These are phyloP conservation scores for Aspergillus indologenus DNA, from an alignment of 495 filamentous ascomycete species.

Conservation along the genomic window DNA sequence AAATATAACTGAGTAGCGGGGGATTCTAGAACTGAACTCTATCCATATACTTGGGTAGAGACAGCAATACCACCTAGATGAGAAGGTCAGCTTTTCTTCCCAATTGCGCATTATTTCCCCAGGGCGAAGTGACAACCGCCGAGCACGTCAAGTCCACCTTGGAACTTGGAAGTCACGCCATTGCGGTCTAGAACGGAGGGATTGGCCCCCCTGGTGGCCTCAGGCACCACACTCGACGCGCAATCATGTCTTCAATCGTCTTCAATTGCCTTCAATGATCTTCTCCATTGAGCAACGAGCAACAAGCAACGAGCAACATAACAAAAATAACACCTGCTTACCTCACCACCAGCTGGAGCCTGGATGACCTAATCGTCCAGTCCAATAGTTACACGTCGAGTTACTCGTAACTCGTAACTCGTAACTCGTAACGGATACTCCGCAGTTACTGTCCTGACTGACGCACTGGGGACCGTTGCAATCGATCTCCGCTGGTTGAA, in stretches of 20 bases:
- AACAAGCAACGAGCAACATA: background rate
- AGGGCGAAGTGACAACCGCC: slow-evolving; percentile 8
- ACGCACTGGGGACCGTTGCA: slow-evolving; percentile 5
- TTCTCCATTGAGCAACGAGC: too few relatives aligned
- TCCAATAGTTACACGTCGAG: too few relatives aligned
- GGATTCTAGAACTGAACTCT: slow-evolving; percentile 14
- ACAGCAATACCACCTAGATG: background rate
- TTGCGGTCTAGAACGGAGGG: slow-evolving; percentile 11
- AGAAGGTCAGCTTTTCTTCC: slow-evolving; percentile 10
- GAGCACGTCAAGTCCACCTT: slow-evolving; percentile 12
- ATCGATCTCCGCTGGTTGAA: slow-evolving; percentile 8
- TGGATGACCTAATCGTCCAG: background rate
- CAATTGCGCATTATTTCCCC: background rate
- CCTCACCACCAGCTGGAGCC: slow-evolving; percentile 17
- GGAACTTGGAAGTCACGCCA: slow-evolving; percentile 15
- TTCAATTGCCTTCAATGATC: background rate
- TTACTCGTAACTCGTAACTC: too few relatives aligned
- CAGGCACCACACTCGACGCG: slow-evolving; percentile 12
- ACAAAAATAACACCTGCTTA: slow-evolving; percentile 14
- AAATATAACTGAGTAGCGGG: slow-evolving; percentile 4
- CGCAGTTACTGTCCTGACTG: background rate
- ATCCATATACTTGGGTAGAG: background rate
- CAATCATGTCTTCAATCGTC: slow-evolving; percentile 11
- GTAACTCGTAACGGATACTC: too few relatives aligned
- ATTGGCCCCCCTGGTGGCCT: background rate